These are phyloP conservation scores for Phyllosticta citrichinensis DNA, from an alignment of 2,329 filamentous ascomycete genomes.

Conservation along the genomic window DNA sequence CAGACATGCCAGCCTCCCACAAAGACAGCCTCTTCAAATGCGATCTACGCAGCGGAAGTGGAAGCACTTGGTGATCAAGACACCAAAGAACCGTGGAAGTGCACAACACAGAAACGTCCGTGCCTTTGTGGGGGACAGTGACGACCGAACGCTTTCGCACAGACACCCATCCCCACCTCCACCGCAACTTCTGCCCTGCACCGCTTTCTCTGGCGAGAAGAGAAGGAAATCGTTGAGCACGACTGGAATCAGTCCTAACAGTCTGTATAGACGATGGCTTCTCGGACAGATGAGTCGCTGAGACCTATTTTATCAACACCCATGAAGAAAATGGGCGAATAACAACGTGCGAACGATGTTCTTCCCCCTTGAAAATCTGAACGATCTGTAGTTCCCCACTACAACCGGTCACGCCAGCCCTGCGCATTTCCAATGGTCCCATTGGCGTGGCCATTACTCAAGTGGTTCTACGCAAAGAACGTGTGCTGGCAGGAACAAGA, in stretches of 20 bases:
- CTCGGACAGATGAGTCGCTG: background rate
- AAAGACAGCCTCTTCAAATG: background rate
- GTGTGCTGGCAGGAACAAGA: background rate
- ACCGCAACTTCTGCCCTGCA: background rate
- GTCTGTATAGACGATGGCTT: background rate
- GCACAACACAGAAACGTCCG: background rate
- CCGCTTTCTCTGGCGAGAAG: background rate
- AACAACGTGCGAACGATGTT: background rate
- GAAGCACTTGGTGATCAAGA: background rate
- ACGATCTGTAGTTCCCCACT: background rate
- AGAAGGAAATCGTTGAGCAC: background rate
- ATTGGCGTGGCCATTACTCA: background rate
- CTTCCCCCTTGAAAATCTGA: background rate
- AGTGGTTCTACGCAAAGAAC: background rate
- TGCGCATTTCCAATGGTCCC: background rate
- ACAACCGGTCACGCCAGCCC: background rate
- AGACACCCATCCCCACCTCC: background rate
- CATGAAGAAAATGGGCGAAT: background rate
- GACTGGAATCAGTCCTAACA: background rate
- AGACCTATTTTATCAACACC: background rate
- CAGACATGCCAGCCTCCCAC: background rate
- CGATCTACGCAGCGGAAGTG: background rate
- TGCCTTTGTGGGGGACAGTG: background rate
- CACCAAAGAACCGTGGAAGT: background rate
- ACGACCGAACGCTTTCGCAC: background rate